These are phyloP conservation scores for Jackrogersella multiformis DNA, from an alignment of 495 filamentous ascomycete species.

Conservation along the genomic window DNA sequence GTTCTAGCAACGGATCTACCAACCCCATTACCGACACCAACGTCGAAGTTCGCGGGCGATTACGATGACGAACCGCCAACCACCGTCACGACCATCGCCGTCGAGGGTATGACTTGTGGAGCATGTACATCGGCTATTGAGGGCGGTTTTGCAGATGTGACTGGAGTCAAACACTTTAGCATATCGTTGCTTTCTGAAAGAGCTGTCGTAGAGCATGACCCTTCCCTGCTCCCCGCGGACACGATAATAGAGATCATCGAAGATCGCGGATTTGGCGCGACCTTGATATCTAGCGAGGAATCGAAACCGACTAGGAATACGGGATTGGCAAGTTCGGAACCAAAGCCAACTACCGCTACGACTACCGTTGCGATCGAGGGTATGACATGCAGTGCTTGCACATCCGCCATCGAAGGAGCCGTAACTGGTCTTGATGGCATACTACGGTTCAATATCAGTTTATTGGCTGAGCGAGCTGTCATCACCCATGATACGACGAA, in stretches of 20 bases:
- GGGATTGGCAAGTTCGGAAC: constrained; percentile 41
- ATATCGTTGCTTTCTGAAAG: constrained; percentile 93
- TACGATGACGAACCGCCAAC: constrained; percentile 47
- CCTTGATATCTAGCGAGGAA: constrained; percentile 67
- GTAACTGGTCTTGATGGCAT: constrained; percentile 79
- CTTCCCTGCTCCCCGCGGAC: constrained; percentile 70
- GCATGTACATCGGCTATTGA: constrained; percentile 94
- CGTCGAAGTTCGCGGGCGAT: constrained; percentile 32
- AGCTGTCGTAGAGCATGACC: constrained; percentile 87
- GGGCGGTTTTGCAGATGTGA: constrained; percentile 77
- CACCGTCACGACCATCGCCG: constrained; percentile 79
- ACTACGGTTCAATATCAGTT: constrained; percentile 89
- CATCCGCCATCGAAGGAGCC: constrained; percentile 84
- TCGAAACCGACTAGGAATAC: constrained; percentile 47
- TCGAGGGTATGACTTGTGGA: constrained; percentile 97
- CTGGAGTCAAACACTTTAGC: constrained; percentile 86
- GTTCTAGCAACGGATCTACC: constrained; percentile 83
- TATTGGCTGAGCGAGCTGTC: constrained; percentile 91
- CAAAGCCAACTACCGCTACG: constrained; percentile 56
- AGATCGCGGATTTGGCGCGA: constrained; percentile 90
- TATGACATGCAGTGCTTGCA: constrained; percentile 98
- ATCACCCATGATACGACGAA: constrained; percentile 79
- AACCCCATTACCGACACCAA: constrained; percentile 49
- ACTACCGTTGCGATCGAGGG: constrained; percentile 93
- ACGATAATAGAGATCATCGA: constrained; percentile 84